phyloP scores from a whole-genome alignment of 1,139 yeast species.

The Arxiozyma bovina region DNA sequence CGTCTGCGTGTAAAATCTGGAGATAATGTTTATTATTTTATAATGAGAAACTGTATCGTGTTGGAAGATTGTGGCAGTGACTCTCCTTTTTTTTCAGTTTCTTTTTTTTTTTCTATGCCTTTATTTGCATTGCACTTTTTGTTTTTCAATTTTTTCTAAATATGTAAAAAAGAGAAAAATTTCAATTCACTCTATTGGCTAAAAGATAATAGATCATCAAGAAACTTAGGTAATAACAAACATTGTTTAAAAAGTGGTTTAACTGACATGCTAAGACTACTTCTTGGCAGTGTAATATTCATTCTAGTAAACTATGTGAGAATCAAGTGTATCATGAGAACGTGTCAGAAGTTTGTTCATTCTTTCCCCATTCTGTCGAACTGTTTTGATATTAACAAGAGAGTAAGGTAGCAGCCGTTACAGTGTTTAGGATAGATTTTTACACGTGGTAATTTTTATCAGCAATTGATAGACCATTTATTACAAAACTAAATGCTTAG shows the following conservation, averaged over 20 bases:
- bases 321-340: background rate
- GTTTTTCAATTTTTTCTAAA: background rate
- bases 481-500: background rate
- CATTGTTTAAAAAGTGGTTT: background rate
- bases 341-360: background rate
- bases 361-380: background rate
- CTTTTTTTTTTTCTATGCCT: background rate
- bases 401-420: too few species aligned
- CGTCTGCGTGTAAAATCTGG: background rate
- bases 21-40: too few species aligned
- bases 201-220: background rate
- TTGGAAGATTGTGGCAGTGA: background rate
- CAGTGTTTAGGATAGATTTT: background rate
- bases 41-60: background rate
- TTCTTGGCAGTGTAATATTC: background rate
- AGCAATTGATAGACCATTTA: background rate
- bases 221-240: background rate
- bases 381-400: background rate
- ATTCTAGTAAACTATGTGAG: background rate
- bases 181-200: conserved; percentile 1
- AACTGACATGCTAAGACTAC: background rate
- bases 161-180: background rate
- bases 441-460: too few species aligned
- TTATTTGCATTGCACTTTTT: background rate
- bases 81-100: background rate